phyloP scores from a whole-genome alignment of 768 basidiomycete genomes.

The Lanmaoa rubissima region DNA sequence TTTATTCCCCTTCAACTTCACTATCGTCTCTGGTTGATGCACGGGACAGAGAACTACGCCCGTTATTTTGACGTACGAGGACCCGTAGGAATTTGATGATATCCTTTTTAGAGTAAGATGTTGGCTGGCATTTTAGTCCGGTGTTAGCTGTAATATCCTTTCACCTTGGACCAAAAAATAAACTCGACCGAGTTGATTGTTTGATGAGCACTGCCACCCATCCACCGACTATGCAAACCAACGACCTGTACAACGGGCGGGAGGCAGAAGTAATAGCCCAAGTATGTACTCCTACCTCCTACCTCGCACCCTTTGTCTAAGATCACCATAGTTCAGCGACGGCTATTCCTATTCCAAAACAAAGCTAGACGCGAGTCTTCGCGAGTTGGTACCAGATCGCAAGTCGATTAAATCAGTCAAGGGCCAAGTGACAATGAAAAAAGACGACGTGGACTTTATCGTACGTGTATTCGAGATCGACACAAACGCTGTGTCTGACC shows the following conservation, averaged over 20 bases:
- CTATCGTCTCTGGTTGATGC: constrained; percentile 8
- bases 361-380: constrained; percentile 37
- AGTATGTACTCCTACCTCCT: constrained; percentile 7
- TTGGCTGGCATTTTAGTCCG: constrained; percentile 28
- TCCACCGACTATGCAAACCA: constrained; percentile 14
- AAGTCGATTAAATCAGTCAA: constrained; percentile 53
- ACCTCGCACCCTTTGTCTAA: constrained; percentile 27
- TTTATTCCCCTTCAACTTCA: constrained; percentile 12
- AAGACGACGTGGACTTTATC: constrained; percentile 29
- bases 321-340: constrained; percentile 48
- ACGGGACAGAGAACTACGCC: constrained; percentile 15
- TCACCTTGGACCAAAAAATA: constrained; percentile 17
- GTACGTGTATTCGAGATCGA: constrained; percentile 17
- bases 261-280: constrained; percentile 32
- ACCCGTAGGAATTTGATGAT: constrained; percentile 15
- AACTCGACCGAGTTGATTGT: background rate
- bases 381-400: constrained; percentile 49
- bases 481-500: constrained; percentile 1
- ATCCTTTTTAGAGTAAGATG: constrained; percentile 26
- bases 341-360: constrained; percentile 44
- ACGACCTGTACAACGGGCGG: constrained; percentile 28
- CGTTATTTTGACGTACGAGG: constrained; percentile 19
- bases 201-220: constrained; percentile 25
- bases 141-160: constrained; percentile 32
- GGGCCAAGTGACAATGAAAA: constrained; percentile 18